These are phyloP conservation scores for Ambrosiella beaveri DNA, from an alignment of 2,329 filamentous ascomycete genomes.

Conservation along the genomic window DNA sequence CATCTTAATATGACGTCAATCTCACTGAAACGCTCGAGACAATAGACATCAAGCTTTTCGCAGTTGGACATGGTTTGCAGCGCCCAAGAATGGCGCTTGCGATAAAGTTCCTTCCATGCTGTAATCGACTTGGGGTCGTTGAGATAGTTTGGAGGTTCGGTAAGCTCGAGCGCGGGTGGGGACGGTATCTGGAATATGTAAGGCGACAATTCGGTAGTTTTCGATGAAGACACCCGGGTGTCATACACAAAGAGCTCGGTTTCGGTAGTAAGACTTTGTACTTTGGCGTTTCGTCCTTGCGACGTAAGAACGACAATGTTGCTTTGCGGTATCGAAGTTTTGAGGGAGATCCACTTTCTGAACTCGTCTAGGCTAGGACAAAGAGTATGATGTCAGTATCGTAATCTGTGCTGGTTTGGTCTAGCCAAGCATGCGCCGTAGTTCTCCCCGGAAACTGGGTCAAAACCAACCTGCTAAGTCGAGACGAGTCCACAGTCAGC, in stretches of 20 bases:
- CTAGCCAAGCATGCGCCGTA: constrained; percentile 3
- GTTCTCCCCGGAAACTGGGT: background rate
- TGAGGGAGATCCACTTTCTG: constrained; percentile 60
- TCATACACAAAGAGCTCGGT: constrained; percentile 89
- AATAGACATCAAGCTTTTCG: constrained; percentile 39
- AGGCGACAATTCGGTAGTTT: constrained; percentile 28
- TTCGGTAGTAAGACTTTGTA: constrained; percentile 66
- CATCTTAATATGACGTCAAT: constrained; percentile 63
- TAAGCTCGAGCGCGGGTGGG: constrained; percentile 21
- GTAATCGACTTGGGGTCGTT: constrained; percentile 61
- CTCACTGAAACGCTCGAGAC: constrained; percentile 52
- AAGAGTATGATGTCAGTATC: constrained; percentile 10
- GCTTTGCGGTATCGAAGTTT: constrained; percentile 54
- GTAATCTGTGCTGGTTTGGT: background rate
- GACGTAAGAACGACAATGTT: constrained; percentile 78
- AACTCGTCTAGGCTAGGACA: constrained; percentile 59
- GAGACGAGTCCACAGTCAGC: constrained; percentile 58
- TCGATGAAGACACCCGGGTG: constrained; percentile 50
- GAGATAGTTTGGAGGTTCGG: constrained; percentile 61
- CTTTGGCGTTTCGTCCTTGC: constrained; percentile 68
- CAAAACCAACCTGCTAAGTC: constrained; percentile 49
- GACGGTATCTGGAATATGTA: constrained; percentile 31
- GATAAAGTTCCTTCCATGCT: constrained; percentile 81
- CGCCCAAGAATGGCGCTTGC: constrained; percentile 65
- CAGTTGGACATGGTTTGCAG: constrained; percentile 52